phyloP scores from a whole-genome alignment of 1,284 basidiomycete species.

The Mycosarcoma mackinlayi region DNA sequence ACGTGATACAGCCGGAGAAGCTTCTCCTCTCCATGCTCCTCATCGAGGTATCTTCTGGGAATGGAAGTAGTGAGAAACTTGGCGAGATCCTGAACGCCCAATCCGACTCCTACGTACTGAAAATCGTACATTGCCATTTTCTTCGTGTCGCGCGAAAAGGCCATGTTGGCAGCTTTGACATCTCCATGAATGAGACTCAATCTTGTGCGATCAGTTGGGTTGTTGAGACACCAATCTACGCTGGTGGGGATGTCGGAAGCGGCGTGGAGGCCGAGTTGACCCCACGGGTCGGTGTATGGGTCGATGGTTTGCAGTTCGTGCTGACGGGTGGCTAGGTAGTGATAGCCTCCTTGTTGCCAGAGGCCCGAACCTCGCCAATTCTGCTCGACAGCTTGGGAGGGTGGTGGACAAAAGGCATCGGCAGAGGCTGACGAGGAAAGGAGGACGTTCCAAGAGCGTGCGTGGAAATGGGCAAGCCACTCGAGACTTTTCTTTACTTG shows the following conservation, averaged over 20 bases:
- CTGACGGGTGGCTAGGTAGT: slow-evolving; percentile 36
- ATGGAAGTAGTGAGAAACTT: slow-evolving; percentile 51
- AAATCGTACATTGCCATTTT: slow-evolving; percentile 54
- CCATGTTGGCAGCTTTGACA: slow-evolving; percentile 55
- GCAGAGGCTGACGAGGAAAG: neutral
- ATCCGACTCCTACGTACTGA: slow-evolving; percentile 49
- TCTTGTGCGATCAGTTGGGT: slow-evolving; percentile 6
- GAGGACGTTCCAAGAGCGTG: slow-evolving; percentile 24
- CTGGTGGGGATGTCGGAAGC: slow-evolving; percentile 15
- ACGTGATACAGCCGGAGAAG: slow-evolving; percentile 31
- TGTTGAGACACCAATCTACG: slow-evolving; percentile 42
- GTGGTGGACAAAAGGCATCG: slow-evolving; percentile 19
- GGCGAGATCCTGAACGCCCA: slow-evolving; percentile 49
- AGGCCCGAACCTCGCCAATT: slow-evolving; percentile 26
- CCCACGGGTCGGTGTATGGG: slow-evolving; percentile 16
- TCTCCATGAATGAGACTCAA: slow-evolving; percentile 53
- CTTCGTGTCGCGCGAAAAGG: slow-evolving; percentile 16
- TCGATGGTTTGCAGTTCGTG: slow-evolving; percentile 28
- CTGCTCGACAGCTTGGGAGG: slow-evolving; percentile 1
- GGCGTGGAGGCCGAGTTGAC: slow-evolving; percentile 28
- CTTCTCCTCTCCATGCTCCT: slow-evolving; percentile 7
- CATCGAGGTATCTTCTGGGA: neutral
- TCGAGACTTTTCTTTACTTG: slow-evolving; percentile 27
- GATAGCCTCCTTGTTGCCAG: slow-evolving; percentile 51
- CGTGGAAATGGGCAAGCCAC: slow-evolving; percentile 44